Base-by-base conservation (phyloP, 148 eudicot species). In the Spergularia marina region DNA sequence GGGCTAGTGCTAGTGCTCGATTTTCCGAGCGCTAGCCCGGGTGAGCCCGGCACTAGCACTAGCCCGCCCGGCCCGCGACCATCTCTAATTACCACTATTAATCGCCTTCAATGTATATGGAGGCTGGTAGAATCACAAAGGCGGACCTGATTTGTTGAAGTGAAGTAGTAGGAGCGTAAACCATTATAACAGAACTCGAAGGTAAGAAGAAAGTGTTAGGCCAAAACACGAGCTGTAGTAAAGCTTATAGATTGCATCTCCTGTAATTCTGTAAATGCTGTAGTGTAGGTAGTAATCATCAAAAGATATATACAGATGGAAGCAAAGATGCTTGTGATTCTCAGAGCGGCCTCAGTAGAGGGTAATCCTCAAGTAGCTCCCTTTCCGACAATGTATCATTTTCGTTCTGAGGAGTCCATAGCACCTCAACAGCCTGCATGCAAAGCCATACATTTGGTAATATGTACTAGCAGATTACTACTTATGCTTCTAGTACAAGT, bases 331-430 rank as follows among this genome's bases (percentile, higher is more conserved):
- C 12, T 4, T 11, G 36, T 20, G 62, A 36, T 65, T 57, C 78
- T 84, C 58, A 91, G 5, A 89, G 82, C 52, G 97, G 97, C 77
- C 85, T 87, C 83, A 91, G 68, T 6, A 89, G 82, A 3, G 92
- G 83, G 84, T 91, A 91, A 80, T 91, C 97, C 84, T 90, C 88
- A 51, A 90, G 90, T 72, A 89, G 72, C 75, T 91, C 89, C 63
- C 90, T 81, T 80, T 91, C 94, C 2, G 97, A 84, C 74, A 91
- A 78, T 17, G 92, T 85, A 66, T 91, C 97, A 15, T 84, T 82
- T 79, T 88, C 91, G 63, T 87, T 82, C 77, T 88, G 97, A 59
- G 94, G 97, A 41, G 97, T 91, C 94, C 97, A 91, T 60, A 91
- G 86, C 54, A 89, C 89, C 88, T 91, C 97, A 25, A 89, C 93